Evolutionary conservation across 2,329 filamentous ascomycete genomes (phyloP).

Genomic region (Lithohypha guttulata): DNA sequence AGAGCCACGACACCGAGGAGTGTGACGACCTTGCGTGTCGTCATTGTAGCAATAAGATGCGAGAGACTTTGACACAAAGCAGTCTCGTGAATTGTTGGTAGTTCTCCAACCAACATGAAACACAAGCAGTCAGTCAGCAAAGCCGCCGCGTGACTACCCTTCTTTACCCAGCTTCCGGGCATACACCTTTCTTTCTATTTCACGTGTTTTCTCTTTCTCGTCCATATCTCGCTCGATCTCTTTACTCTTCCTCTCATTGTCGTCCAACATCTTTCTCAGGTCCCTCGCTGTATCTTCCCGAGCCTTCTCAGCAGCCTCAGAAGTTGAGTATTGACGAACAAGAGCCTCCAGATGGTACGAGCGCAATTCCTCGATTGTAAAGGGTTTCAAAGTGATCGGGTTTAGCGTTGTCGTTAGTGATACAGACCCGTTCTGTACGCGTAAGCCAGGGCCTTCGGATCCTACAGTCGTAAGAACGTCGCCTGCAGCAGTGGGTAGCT

Average conservation of each 20-base stretch:
- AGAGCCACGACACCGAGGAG: too few species aligned
- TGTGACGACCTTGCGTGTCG: too few species aligned
- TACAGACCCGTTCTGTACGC: neutral
- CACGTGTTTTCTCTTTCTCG: slow-evolving; percentile 21
- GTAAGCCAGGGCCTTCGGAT: neutral
- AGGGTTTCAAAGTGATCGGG: slow-evolving; percentile 18
- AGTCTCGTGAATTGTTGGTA: too few species aligned
- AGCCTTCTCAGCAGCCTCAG: slow-evolving; percentile 5
- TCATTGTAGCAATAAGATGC: too few species aligned
- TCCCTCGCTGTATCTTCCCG: slow-evolving; percentile 11
- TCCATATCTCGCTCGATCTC: slow-evolving; percentile 20
- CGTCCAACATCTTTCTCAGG: slow-evolving; percentile 13
- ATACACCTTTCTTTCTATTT: slow-evolving; percentile 22
- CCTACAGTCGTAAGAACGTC: neutral
- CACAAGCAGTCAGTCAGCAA: too few species aligned
- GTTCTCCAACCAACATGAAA: too few species aligned
- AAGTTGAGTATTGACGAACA: slow-evolving; percentile 11
- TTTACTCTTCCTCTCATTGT: slow-evolving; percentile 14
- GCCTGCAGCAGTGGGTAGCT: slow-evolving; percentile 11
- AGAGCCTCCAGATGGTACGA: slow-evolving; percentile 17
- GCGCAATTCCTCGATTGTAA: slow-evolving; percentile 16
- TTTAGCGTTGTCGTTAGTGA: slow-evolving; percentile 11
- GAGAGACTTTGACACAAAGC: too few species aligned
- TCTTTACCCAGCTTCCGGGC: slow-evolving; percentile 16
- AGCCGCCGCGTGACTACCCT: neutral